Percentiles rank a stretch among this genome's conserved stretches.
Conservation (phyloP, 208 protist genomes). For the Acanthamoeba rhysodes region DNA sequence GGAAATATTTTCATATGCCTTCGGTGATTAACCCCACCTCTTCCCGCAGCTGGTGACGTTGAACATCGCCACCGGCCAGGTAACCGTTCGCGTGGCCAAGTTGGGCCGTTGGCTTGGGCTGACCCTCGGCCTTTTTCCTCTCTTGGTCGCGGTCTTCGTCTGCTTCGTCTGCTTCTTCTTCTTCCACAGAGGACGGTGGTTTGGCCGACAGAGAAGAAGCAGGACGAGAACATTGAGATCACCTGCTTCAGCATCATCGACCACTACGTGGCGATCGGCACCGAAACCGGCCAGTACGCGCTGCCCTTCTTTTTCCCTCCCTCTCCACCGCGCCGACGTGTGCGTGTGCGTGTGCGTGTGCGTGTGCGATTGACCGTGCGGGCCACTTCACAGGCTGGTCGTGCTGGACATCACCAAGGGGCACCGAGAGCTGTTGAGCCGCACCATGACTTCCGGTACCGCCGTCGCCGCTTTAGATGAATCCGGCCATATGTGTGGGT, state of each 20-base stretch:
- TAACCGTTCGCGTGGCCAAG: too few species aligned
- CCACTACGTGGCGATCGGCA: constrained; percentile 2
- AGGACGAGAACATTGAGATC: neutral
- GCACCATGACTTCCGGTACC: too few species aligned
- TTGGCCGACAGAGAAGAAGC: neutral
- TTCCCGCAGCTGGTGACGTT: neutral
- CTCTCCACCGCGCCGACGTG: neutral
- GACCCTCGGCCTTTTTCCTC: too few species aligned
- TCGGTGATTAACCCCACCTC: too few species aligned
- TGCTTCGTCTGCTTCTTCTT: too few species aligned
- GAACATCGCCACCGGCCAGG: constrained; percentile 11
- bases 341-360: too few species aligned
- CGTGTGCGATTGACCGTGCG: neutral
- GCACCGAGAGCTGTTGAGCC: neutral
- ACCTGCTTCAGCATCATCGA: constrained; percentile 3
- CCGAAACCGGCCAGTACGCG: neutral
- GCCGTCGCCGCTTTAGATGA: neutral
- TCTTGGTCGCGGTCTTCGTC: too few species aligned
- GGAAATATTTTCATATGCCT: neutral
- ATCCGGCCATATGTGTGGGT: neutral
- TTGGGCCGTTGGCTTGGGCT: too few species aligned
- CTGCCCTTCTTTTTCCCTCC: neutral
- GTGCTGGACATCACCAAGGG: constrained; percentile 11
- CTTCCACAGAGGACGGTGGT: neutral
- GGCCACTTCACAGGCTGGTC: neutral